Conservation (phyloP, 2,329 filamentous ascomycete species). For the Aspergillus sp. region DNA sequence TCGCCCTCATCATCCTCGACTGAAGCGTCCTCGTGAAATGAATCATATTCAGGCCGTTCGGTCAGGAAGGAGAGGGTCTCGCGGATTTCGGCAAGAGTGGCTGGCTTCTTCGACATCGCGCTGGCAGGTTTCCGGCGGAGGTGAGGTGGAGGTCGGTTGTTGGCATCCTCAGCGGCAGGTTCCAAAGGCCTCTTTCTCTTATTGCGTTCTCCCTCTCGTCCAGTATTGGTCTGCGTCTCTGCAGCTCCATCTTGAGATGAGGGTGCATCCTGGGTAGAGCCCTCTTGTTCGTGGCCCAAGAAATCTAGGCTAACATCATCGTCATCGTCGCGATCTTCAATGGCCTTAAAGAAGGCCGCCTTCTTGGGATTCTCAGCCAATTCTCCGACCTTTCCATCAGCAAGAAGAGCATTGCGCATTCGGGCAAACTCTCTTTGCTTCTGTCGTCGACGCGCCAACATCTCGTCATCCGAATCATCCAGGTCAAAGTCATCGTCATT, state of each 20-base stretch:
- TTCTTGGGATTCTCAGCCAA: conserved; percentile 88
- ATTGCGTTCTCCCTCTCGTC: conserved; percentile 21
- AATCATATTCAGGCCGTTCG: conserved; percentile 61
- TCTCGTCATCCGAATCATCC: conserved; percentile 85
- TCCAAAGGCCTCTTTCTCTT: conserved; percentile 45
- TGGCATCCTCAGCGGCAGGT: conserved; percentile 40
- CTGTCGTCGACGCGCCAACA: conserved; percentile 70
- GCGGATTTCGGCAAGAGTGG: conserved; percentile 76
- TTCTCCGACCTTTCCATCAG: conserved; percentile 86
- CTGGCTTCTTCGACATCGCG: conserved; percentile 62
- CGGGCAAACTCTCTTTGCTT: conserved; percentile 87
- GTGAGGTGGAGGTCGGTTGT: conserved; percentile 58
- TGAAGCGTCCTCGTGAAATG: conserved; percentile 54
- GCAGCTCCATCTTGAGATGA: conserved; percentile 27
- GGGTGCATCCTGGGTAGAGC: conserved; percentile 40
- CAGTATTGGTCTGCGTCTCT: conserved; percentile 19
- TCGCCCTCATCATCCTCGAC: conserved; percentile 53
- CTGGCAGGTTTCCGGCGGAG: conserved; percentile 60
- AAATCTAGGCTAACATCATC: conserved; percentile 74
- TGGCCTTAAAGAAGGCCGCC: conserved; percentile 82
- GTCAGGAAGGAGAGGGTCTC: conserved; percentile 81
- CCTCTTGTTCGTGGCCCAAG: conserved; percentile 49
- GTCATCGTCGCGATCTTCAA: conserved; percentile 75
- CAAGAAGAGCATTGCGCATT: conserved; percentile 84
- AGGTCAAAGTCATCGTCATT: conserved; percentile 75